These are phyloP conservation scores for Hordeum pubiflorum DNA, from an alignment of 202 grass and related monocot species.

Conservation along the genomic window DNA sequence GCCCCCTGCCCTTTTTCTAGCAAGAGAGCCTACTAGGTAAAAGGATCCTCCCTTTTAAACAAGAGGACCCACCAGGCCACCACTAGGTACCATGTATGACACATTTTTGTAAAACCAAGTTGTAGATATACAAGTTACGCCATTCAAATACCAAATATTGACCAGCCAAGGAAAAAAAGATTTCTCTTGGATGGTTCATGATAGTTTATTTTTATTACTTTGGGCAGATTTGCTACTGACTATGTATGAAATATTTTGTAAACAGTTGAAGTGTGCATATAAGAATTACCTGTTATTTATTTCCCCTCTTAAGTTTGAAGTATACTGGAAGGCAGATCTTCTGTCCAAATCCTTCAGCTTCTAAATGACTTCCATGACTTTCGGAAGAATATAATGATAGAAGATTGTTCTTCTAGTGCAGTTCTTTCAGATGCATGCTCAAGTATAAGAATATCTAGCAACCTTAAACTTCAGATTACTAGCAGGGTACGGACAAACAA, in stretches of 20 bases:
- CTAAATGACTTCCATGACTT: background rate
- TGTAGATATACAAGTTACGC: constrained; percentile 25
- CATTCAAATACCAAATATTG: constrained; percentile 10
- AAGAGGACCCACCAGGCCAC: background rate
- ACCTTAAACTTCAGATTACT: background rate
- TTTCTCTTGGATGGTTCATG: background rate
- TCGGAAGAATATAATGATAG: background rate
- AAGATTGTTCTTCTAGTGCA: background rate
- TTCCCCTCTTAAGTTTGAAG: constrained; percentile 2
- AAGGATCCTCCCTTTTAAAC: constrained; percentile 3
- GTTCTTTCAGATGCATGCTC: background rate
- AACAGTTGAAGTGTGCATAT: constrained; percentile 21
- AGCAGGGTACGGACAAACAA: background rate
- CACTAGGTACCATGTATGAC: background rate
- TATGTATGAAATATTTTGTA: constrained; percentile 17
- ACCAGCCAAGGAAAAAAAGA: background rate
- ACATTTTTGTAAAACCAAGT: constrained; percentile 12
- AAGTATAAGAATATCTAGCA: constrained; percentile 6
- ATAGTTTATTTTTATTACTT: constrained; percentile 1
- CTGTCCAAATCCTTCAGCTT: background rate
- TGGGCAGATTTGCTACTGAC: background rate
- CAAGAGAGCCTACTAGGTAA: background rate
- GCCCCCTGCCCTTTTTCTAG: background rate
- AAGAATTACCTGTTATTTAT: constrained; percentile 21
- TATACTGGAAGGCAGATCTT: constrained; percentile 9